Base-by-base conservation (phyloP, 2,329 filamentous ascomycete species). In the Diaporthe citrichinensis region DNA sequence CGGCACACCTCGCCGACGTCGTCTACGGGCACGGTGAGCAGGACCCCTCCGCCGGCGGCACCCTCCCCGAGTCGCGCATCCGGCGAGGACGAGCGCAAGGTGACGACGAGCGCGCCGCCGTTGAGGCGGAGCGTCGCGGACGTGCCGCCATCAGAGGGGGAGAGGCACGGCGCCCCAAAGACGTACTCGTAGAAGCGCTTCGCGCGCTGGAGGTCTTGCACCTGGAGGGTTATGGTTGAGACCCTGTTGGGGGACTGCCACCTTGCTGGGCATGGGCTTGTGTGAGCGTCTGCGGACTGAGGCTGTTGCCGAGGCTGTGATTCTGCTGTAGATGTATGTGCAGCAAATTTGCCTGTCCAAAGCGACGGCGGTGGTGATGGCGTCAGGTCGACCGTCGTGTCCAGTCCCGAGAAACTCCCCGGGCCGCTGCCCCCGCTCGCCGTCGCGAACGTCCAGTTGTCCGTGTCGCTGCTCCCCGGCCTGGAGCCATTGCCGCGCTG, bases 21-120 rank as follows among this genome's bases (percentile, higher is more conserved):
- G 10, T 36, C 46, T 25, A 74, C 72, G 17, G 44, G 28, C n/a
- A 76, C 65, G 58, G 65, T 71, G 36, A 76, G 61, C 57, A 65
- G 41, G 55, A 74, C 20, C 39, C 65, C 41, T 20, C 59, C 34
- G 15, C 3, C 34, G 10, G 3, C 44, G 5, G 1, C 23, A 10
- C n/a, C 5, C 17, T 4, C 9, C 9, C 59, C 23, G 25, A 53
- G 34, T 17, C 28, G 14, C 46, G 57, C 65, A n/a, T 39, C 51
- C 1, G 20, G 17, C 17, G 39, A 31, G 10, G 53, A 41, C 25
- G 28, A 31, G 57, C 25, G 44, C 14, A 74, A 31, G 17, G 23
- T 49, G 14, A 76, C 65, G 28, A 46, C n/a, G 1, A 76, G 74
- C 46, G 59, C 20, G 7, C 59, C 31, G 49, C 10, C 23, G 71